phyloP scores from a whole-genome alignment of 345 rosid species.

The Citropsis articulata region DNA sequence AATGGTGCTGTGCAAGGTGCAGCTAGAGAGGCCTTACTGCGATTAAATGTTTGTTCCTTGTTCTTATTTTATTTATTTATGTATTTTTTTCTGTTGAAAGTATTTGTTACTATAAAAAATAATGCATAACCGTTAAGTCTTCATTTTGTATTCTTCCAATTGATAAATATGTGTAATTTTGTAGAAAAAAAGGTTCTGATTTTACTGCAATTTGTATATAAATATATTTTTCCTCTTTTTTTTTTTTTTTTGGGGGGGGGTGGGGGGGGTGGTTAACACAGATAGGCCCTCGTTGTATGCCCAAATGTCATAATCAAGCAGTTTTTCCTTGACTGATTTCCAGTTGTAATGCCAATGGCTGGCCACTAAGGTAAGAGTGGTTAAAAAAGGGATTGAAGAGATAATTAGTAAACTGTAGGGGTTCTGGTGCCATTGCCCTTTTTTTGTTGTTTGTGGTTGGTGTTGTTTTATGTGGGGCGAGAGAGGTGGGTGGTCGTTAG shows the following conservation, averaged over 20 bases:
- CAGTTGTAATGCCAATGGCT: background rate
- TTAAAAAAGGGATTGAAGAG: background rate
- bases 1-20: conserved; percentile 64
- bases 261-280: background rate
- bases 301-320: background rate
- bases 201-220: background rate
- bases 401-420: background rate
- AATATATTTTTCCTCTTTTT: background rate
- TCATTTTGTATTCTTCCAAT: background rate
- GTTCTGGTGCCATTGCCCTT: background rate
- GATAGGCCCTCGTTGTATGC: background rate
- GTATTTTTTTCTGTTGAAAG: background rate
- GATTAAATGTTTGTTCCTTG: conserved; percentile 56
- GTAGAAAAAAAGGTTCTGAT: background rate
- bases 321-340: background rate
- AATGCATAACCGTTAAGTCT: background rate
- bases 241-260: too few relatives aligned
- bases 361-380: background rate
- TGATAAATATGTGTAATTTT: background rate
- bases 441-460: background rate
- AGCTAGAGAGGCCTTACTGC: conserved; percentile 68
- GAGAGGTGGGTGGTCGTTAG: too few relatives aligned
- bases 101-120: background rate
- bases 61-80: background rate
- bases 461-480: too few relatives aligned